Evolutionary conservation across 768 basidiomycete genomes (phyloP).

Genomic region (Amanita molliuscula): DNA sequence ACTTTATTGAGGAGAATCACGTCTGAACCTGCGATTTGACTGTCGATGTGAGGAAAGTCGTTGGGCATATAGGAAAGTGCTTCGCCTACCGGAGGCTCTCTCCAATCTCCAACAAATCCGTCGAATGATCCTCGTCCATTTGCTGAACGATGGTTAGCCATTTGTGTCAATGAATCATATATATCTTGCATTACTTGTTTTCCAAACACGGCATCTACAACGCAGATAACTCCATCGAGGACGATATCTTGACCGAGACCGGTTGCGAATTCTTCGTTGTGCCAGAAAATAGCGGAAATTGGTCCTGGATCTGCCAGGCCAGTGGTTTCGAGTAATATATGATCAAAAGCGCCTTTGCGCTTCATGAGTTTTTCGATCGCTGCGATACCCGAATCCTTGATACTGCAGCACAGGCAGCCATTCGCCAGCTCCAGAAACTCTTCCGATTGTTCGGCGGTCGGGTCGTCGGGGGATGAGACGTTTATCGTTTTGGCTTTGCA

Average conservation of each 20-base stretch:
- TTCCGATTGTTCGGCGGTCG: conserved; percentile 55
- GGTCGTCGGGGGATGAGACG: conserved; percentile 57
- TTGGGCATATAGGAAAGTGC: background rate
- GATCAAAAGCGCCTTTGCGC: conserved; percentile 82
- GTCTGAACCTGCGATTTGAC: conserved; percentile 91
- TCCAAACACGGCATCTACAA: conserved; percentile 86
- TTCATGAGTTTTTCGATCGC: conserved; percentile 91
- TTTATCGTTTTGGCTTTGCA: conserved; percentile 74
- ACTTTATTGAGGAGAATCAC: conserved; percentile 88
- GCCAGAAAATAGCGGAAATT: conserved; percentile 82
- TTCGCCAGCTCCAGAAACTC: conserved; percentile 91
- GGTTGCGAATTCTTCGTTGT: conserved; percentile 68
- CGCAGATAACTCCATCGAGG: conserved; percentile 85
- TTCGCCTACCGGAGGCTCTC: conserved; percentile 66
- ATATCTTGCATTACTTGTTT: conserved; percentile 18
- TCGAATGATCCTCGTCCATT: conserved; percentile 70
- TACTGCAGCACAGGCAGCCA: conserved; percentile 97
- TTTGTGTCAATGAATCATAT: conserved; percentile 1
- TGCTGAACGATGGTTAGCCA: conserved; percentile 39
- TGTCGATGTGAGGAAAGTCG: conserved; percentile 19
- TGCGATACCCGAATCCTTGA: conserved; percentile 87
- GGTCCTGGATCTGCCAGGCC: conserved; percentile 95
- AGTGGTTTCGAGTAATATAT: conserved; percentile 93
- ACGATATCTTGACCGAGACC: conserved; percentile 62
- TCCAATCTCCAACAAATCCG: conserved; percentile 40